A percentile compares a stretch with the other conserved stretches of the same genome.
phyloP scores from a whole-genome alignment of 345 rosid genomes.

The Linum tenue region DNA sequence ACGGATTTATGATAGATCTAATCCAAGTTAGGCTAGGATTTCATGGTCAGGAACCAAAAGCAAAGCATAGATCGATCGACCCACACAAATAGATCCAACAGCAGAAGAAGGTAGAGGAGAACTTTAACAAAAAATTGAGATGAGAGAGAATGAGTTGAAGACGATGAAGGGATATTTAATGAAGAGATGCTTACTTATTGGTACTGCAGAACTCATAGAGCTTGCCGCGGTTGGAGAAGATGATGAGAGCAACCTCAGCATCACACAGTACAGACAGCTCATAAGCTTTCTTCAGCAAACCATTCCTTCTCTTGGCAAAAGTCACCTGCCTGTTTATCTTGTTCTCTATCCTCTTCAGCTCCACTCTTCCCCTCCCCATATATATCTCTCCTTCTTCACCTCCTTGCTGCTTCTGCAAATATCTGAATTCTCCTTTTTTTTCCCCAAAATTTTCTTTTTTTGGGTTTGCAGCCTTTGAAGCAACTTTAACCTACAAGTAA shows the following conservation, averaged over 20 bases:
- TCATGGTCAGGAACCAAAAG: too few species aligned
- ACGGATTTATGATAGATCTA: too few species aligned
- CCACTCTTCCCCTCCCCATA: neutral
- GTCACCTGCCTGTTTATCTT: neutral
- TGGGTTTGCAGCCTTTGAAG: too few species aligned
- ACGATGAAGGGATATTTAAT: neutral
- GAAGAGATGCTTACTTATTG: neutral
- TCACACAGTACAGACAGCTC: neutral
- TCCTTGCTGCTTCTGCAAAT: neutral
- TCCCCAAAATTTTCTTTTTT: too few species aligned
- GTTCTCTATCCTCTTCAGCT: slow-evolving; percentile 1
- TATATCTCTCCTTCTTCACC: slow-evolving; percentile 12
- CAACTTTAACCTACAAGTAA: too few species aligned
- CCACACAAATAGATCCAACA: too few species aligned
- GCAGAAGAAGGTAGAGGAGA: too few species aligned
- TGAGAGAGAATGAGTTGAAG: neutral
- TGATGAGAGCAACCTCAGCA: neutral
- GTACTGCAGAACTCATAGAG: neutral
- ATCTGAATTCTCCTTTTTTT: too few species aligned
- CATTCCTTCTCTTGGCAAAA: neutral
- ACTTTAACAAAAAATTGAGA: too few species aligned
- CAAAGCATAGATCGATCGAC: too few species aligned
- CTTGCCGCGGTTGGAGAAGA: neutral
- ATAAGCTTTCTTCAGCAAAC: neutral
- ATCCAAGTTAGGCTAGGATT: too few species aligned